Conservation (phyloP, 2,329 filamentous ascomycete species). For the Colletotrichum godetiae region DNA sequence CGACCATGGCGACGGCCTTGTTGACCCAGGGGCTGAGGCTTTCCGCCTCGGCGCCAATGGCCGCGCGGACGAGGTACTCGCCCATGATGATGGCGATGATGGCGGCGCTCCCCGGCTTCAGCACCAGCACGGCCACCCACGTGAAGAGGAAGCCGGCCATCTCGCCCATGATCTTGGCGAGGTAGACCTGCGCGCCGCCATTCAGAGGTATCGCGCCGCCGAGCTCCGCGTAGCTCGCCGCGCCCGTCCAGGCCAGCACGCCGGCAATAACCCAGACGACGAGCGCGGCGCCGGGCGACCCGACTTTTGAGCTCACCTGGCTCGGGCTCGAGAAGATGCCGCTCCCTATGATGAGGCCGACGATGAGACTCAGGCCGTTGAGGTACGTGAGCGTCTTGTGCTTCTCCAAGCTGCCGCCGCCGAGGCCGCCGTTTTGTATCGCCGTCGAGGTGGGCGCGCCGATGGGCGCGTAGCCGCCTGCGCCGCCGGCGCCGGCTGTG, state of each 20-base stretch:
- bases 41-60: slow-evolving; percentile 87
- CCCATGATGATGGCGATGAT: slow-evolving; percentile 99
- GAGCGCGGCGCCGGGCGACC: slow-evolving; percentile 88
- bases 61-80: slow-evolving; percentile 91
- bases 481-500: slow-evolving; percentile 72
- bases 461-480: slow-evolving; percentile 82
- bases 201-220: slow-evolving; percentile 96
- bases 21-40: slow-evolving; percentile 87
- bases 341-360: slow-evolving; percentile 94
- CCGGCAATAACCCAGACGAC: slow-evolving; percentile 94
- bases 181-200: slow-evolving; percentile 91
- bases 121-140: slow-evolving; percentile 92
- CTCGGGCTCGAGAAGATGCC: slow-evolving; percentile 96
- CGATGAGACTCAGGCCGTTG: slow-evolving; percentile 90
- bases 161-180: slow-evolving; percentile 97
- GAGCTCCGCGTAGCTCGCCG: slow-evolving; percentile 93
- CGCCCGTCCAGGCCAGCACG: slow-evolving; percentile 95
- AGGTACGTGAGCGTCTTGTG: slow-evolving; percentile 96
- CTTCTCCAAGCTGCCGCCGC: slow-evolving; percentile 88
- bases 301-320: slow-evolving; percentile 91
- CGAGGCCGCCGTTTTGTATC: slow-evolving; percentile 64
- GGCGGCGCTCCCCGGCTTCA: slow-evolving; percentile 92
- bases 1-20: slow-evolving; percentile 85
- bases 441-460: slow-evolving; percentile 68
- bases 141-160: slow-evolving; percentile 93